Evolutionary conservation across 768 basidiomycete species (phyloP).

Genomic region (Grammothele lineata): DNA sequence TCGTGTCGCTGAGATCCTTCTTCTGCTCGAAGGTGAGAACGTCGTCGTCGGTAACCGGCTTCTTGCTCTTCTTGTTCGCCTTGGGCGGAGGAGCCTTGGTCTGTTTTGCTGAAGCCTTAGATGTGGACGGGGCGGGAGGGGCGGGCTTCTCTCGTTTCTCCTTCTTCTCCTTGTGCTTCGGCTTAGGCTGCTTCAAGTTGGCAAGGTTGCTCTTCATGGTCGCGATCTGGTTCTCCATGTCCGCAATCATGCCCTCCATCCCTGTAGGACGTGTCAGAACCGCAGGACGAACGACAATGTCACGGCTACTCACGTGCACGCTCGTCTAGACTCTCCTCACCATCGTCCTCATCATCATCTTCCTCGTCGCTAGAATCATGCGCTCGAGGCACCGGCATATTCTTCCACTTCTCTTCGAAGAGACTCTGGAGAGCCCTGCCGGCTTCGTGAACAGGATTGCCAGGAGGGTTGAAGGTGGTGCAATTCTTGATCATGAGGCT

Average conservation of each 20-base stretch:
- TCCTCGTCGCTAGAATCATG: slow-evolving; percentile 51
- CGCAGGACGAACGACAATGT: slow-evolving; percentile 11
- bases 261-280: slow-evolving; percentile 20
- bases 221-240: slow-evolving; percentile 81
- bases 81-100: slow-evolving; percentile 42
- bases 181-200: slow-evolving; percentile 48
- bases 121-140: slow-evolving; percentile 57
- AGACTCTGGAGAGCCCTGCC: slow-evolving; percentile 81
- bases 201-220: slow-evolving; percentile 68
- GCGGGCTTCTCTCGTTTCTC: slow-evolving; percentile 35
- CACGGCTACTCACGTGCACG: slow-evolving; percentile 52
- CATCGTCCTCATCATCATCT: slow-evolving; percentile 52
- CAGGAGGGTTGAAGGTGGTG: slow-evolving; percentile 85
- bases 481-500: slow-evolving; percentile 95
- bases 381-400: slow-evolving; percentile 54
- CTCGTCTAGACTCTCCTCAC: slow-evolving; percentile 65
- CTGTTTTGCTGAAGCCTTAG: slow-evolving; percentile 42
- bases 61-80: slow-evolving; percentile 64
- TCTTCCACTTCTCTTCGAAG: slow-evolving; percentile 92
- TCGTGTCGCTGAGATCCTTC: slow-evolving; percentile 96
- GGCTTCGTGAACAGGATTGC: slow-evolving; percentile 81
- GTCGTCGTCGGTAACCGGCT: slow-evolving; percentile 66
- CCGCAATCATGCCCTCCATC: slow-evolving; percentile 59
- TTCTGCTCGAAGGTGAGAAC: slow-evolving; percentile 94
- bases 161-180: slow-evolving; percentile 70